Percentiles rank a stretch among this genome's conserved stretches.
Conservation (phyloP, 495 filamentous ascomycete species). For the Xylaria castorea region DNA sequence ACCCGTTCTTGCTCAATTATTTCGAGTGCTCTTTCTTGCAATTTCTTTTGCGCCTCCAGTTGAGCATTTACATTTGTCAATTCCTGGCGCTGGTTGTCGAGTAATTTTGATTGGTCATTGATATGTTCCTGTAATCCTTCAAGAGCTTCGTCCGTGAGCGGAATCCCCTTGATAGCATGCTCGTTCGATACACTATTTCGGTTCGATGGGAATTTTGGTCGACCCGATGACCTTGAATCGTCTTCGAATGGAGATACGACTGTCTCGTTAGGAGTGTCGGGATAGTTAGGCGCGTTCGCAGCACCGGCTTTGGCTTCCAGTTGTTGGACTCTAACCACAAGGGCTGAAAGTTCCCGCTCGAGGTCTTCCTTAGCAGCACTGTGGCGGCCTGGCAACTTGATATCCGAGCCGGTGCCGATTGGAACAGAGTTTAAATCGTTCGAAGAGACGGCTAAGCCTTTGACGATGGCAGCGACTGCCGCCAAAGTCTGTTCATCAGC, state of each 20-base stretch:
- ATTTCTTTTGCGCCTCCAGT: slow-evolving; percentile 68
- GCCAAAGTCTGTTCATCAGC: slow-evolving; percentile 66
- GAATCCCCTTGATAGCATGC: slow-evolving; percentile 40
- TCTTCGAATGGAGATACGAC: slow-evolving; percentile 61
- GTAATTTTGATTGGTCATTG: slow-evolving; percentile 78
- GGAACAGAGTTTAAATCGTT: slow-evolving; percentile 37
- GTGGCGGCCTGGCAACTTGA: slow-evolving; percentile 69
- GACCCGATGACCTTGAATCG: slow-evolving; percentile 37
- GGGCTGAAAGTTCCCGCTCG: slow-evolving; percentile 72
- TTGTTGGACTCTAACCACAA: slow-evolving; percentile 70
- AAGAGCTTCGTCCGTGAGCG: slow-evolving; percentile 72
- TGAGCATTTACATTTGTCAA: slow-evolving; percentile 72
- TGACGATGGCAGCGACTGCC: slow-evolving; percentile 68
- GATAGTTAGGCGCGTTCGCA: slow-evolving; percentile 61
- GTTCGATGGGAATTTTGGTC: slow-evolving; percentile 33
- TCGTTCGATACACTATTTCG: slow-evolving; percentile 44
- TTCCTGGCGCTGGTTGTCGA: slow-evolving; percentile 74
- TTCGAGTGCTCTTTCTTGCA: slow-evolving; percentile 66
- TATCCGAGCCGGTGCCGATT: slow-evolving; percentile 48
- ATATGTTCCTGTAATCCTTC: slow-evolving; percentile 75
- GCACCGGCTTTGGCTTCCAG: slow-evolving; percentile 70
- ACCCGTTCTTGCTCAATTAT: slow-evolving; percentile 61
- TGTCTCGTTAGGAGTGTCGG: slow-evolving; percentile 68
- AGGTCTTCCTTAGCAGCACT: slow-evolving; percentile 69
- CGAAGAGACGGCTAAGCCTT: slow-evolving; percentile 63